phyloP scores from a whole-genome alignment of 1,284 basidiomycete genomes.

The Psilocybe mexicana region DNA sequence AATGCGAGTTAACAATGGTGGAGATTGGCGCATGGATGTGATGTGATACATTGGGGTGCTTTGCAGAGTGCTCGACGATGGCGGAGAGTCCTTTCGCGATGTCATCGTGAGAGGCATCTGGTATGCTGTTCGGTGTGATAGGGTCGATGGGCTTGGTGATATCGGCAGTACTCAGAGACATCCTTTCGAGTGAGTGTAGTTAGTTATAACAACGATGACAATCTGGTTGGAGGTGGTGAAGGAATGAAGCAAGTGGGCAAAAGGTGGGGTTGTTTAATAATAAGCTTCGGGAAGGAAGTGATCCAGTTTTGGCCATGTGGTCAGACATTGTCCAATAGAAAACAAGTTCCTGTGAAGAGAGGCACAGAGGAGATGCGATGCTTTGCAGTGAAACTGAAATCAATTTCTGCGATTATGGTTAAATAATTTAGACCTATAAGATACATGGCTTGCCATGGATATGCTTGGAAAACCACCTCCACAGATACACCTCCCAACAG shows the following conservation, averaged over 20 bases:
- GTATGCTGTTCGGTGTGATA: conserved; percentile 29
- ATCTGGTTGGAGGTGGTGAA: neutral
- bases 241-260: neutral
- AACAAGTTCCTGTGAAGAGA: neutral
- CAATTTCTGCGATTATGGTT: neutral
- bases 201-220: neutral
- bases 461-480: neutral
- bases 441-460: conserved; percentile 2
- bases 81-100: conserved; percentile 38
- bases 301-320: neutral
- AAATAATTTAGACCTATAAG: neutral
- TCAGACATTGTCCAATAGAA: neutral
- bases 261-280: conserved; percentile 3
- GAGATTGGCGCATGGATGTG: conserved; percentile 45
- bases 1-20: conserved; percentile 31
- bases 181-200: neutral
- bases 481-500: no score
- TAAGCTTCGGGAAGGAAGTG: neutral
- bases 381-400: neutral
- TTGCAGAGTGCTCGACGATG: conserved; percentile 44
- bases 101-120: conserved; percentile 32
- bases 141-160: conserved; percentile 29
- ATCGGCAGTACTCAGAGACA: conserved; percentile 14
- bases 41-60: conserved; percentile 39
- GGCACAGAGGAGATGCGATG: neutral